These are phyloP conservation scores for Melastoma malabathricum DNA, from an alignment of 345 rosid genomes.

Conservation along the genomic window DNA sequence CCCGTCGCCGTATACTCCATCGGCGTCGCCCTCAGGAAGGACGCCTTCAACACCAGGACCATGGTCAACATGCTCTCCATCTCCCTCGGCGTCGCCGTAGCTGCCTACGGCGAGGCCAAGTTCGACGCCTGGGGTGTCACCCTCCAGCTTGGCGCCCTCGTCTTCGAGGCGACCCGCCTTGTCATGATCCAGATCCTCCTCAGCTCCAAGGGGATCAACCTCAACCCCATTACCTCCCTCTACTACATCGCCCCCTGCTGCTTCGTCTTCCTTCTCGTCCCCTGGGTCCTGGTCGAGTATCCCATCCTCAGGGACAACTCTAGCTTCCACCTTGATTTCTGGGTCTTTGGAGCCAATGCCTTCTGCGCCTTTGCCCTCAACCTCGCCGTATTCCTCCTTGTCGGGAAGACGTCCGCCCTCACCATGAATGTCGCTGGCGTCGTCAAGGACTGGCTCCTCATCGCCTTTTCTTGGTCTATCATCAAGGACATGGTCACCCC, in stretches of 20 bases:
- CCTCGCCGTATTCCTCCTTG: conserved; percentile 86
- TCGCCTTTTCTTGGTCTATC: conserved; percentile 95
- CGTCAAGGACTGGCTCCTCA: conserved; percentile 89
- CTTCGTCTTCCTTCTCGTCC: conserved; percentile 57
- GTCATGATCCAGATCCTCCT: conserved; percentile 90
- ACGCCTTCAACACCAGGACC: conserved; percentile 49
- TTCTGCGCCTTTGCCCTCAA: conserved; percentile 85
- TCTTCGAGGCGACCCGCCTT: conserved; percentile 82
- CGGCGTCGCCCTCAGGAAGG: conserved; percentile 60
- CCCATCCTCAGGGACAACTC: conserved; percentile 62
- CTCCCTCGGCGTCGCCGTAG: conserved; percentile 80
- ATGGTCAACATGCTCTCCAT: conserved; percentile 91
- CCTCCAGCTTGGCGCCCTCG: conserved; percentile 83
- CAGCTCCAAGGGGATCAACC: conserved; percentile 64
- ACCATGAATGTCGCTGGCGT: conserved; percentile 99
- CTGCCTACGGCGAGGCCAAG: conserved; percentile 90
- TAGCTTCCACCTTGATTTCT: conserved; percentile 82
- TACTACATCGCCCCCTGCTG: conserved; percentile 90
- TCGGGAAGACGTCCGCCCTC: conserved; percentile 91
- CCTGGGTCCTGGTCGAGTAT: conserved; percentile 84
- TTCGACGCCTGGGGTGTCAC: conserved; percentile 84
- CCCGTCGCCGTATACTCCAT: conserved; percentile 95
- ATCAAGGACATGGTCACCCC: conserved; percentile 95
- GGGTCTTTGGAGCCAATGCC: conserved; percentile 77
- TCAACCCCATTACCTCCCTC: conserved; percentile 74